A percentile compares a stretch with the other conserved stretches of the same genome.
Conservation (phyloP, 257 asterid species). For the Nemophila menziesii region DNA sequence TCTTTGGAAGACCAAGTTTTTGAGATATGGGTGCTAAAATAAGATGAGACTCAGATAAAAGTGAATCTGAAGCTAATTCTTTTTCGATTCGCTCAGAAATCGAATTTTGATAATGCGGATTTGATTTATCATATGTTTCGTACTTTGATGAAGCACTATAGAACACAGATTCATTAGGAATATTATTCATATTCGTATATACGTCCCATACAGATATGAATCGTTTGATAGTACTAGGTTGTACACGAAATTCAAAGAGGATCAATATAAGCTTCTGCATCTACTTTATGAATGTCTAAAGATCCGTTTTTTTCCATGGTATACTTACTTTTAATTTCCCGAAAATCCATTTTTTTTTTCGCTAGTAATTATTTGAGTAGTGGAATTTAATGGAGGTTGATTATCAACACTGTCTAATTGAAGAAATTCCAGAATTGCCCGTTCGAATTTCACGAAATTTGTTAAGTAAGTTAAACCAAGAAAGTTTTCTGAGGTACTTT, state of each 20-base stretch:
- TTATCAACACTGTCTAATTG: constrained; percentile 38
- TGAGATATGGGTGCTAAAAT: too few relatives aligned
- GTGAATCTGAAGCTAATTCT: constrained; percentile 32
- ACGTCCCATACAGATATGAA: constrained; percentile 55
- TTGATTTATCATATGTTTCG: constrained; percentile 25
- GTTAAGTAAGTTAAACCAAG: constrained; percentile 72
- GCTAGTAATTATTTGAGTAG: constrained; percentile 51
- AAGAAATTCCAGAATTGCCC: constrained; percentile 76
- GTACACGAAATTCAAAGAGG: constrained; percentile 66
- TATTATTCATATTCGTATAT: constrained; percentile 30
- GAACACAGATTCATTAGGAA: constrained; percentile 10
- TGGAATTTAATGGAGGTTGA: constrained; percentile 35
- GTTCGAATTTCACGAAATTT: constrained; percentile 60
- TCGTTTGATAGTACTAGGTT: constrained; percentile 55
- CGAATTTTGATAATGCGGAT: constrained; percentile 23
- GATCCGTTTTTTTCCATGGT: constrained; percentile 98
- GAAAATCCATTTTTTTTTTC: constrained; percentile 75
- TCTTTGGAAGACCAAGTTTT: too few relatives aligned
- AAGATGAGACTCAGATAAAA: constrained; percentile 77
- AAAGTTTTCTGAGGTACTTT: constrained; percentile 34
- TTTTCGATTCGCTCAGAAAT: constrained; percentile 31
- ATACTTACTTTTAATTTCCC: constrained; percentile 69
- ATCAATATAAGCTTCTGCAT: constrained; percentile 67
- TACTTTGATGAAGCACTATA: constrained; percentile 24
- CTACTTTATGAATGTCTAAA: constrained; percentile 67